These are phyloP conservation scores for Candida boidinii DNA, from an alignment of 805 yeast species.

Conservation along the genomic window DNA sequence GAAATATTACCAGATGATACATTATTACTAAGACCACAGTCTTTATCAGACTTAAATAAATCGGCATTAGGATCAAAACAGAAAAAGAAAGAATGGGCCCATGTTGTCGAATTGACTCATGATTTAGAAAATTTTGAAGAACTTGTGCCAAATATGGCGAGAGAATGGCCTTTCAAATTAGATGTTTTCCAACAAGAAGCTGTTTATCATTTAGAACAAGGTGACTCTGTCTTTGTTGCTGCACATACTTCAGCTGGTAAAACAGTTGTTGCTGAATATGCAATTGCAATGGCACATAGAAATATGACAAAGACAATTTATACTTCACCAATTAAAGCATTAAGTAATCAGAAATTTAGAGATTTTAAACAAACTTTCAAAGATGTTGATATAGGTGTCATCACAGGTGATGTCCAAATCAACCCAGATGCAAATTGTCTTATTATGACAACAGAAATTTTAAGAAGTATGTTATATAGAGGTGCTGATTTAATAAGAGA, in stretches of 20 bases:
- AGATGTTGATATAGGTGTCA: conserved; percentile 82
- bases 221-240: conserved; percentile 97
- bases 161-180: conserved; percentile 89
- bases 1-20: conserved; percentile 20
- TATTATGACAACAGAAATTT: conserved; percentile 96
- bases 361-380: conserved; percentile 76
- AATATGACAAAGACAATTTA: conserved; percentile 96
- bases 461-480: conserved; percentile 89
- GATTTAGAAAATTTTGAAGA: conserved; percentile 78
- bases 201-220: conserved; percentile 90
- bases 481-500: conserved; percentile 96
- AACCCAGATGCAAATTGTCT: conserved; percentile 94
- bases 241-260: conserved; percentile 99
- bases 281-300: conserved; percentile 91
- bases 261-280: conserved; percentile 97
- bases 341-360: conserved; percentile 83
- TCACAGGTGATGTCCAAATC: conserved; percentile 97
- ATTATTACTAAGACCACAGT: conserved; percentile 18
- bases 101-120: conserved; percentile 81
- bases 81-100: conserved; percentile 74
- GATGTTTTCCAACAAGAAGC: conserved; percentile 98
- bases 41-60: too few species aligned
- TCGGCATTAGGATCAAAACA: conserved; percentile 1
- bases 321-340: conserved; percentile 90
- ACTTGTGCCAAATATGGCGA: conserved; percentile 86